Evolutionary conservation across 345 rosid genomes (phyloP), one percentile per base, ranked within the genome.

Genomic region (Erodium maritimum): DNA sequence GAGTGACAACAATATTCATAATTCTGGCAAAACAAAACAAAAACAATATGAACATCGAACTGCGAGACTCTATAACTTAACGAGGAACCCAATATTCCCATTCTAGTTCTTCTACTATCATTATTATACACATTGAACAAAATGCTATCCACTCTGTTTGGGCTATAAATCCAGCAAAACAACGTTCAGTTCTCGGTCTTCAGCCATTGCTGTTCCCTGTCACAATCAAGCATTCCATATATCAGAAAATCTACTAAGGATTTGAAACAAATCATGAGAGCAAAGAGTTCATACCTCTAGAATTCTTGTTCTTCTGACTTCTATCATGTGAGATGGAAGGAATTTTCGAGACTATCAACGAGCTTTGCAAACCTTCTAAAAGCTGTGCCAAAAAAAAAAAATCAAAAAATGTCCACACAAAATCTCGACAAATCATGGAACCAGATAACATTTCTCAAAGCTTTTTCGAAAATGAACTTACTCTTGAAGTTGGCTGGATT

Each of bases 401-500:
- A 20, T 20, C 17, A 55, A 18, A 61, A 29, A 42, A 42, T 3
- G 14, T 8, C 1, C 45, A 23, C 6, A 16, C 37, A 19, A 54
- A 33, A 33, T 50, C 7, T 29, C 37, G 9, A 11, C 37, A 29
- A 29, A 29, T 29, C 37, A 29, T 4, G 9, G 37, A 29, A 29
- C 9, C 8, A 1, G 1, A 29, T 29, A 11, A 29, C 4, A 11
- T 29, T 29, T 29, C 33, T 29, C 1, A 29, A n/a, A 29, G 2
- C 37, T 29, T 29, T n/a, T 29, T 29, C 1, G 37, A 11, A 29
- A 29, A 29, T 29, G 37, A 29, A 29, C 95, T 80, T 75, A 90
- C 99, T 69, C 93, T 84, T 54, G 97, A 94, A n/a, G 99, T 94
- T 60, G 99, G 99, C 77, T 87, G 96, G 67, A 94, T 94, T 75